phyloP scores from a whole-genome alignment of 2,329 filamentous ascomycete species.

The Teratosphaeria destructans region DNA sequence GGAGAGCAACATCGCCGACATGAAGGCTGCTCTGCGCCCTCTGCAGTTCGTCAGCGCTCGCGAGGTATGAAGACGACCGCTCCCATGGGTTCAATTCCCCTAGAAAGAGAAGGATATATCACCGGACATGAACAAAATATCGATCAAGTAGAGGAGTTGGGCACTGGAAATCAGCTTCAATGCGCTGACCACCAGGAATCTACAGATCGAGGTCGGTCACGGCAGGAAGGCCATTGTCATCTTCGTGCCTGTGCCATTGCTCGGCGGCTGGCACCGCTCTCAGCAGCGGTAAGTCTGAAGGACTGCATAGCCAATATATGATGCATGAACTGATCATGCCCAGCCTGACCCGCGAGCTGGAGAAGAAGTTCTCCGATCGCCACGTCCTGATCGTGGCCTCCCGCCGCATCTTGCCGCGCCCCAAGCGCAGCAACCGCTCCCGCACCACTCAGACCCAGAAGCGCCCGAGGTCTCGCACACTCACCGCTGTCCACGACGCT shows the following conservation, averaged over 20 bases:
- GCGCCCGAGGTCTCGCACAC: conserved; percentile 93
- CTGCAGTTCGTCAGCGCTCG: conserved; percentile 98
- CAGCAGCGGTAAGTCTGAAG: conserved; percentile 81
- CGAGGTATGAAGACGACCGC: conserved; percentile 73
- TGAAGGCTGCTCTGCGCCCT: conserved; percentile 90
- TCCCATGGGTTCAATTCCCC: neutral
- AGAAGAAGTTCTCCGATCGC: conserved; percentile 99
- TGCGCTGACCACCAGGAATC: conserved; percentile 45
- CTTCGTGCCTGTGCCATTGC: conserved; percentile 99
- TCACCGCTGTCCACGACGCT: conserved; percentile 96
- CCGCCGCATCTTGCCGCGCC: conserved; percentile 95
- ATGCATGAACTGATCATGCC: conserved; percentile 5
- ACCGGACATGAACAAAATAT: neutral
- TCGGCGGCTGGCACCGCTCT: conserved; percentile 97
- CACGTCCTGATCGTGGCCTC: conserved; percentile 98
- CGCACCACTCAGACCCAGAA: conserved; percentile 97
- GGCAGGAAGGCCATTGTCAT: conserved; percentile 99
- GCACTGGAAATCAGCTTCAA: conserved; percentile 41
- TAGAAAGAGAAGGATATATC: neutral
- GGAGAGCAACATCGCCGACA: conserved; percentile 97
- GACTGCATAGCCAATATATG: neutral
- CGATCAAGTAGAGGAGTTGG: conserved; percentile 42
- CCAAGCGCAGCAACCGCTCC: conserved; percentile 94
- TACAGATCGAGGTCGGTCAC: conserved; percentile 98
- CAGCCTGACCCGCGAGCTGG: conserved; percentile 98